Evolutionary conservation across 2,329 filamentous ascomycete species (phyloP), one percentile per base, ranked within the genome.

Genomic region (Tolypocladium guangdongense): DNA sequence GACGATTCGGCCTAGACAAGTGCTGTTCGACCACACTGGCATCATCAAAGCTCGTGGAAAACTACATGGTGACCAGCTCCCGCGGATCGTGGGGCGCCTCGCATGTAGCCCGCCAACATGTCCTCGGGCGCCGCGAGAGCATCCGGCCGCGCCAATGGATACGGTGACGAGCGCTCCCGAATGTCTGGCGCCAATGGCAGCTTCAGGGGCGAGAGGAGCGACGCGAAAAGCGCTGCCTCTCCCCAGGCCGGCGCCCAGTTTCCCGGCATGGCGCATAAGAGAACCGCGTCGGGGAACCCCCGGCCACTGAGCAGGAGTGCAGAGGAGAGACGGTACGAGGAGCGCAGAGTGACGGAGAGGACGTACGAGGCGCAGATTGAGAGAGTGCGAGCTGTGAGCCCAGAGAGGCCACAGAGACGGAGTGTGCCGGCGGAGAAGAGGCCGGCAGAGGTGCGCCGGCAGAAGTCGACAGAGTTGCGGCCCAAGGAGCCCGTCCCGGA

Each of bases 281-380:
- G 81, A 52, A 74, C 75, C 20, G 72, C 78, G 2, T 85, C 82
- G 16, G 78, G 77, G 12, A 80, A 81, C 55, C 75, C 78, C 2
- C 73, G 82, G 50, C 70, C 76, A 4, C 66, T 68, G 20, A 78
- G 72, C 63, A 73, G 75, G 58, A 67, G 66, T 43, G 66, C 73
- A 35, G 73, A 69, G 20, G 70, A 73, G 54, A 60, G 70, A 20
- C 64, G 66, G n/a, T 67, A 71, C 54, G 78, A 81, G 57, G 77
- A 81, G 64, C 70, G 80, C 57, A 73, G 78, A 62, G 62, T 70
- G 35, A 82, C 77, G 8, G 82, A 85, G 67, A 75, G 63, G 64
- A 75, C 62, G 64, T 81, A 66, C 52, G 75, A 84, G 55, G 81
- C 82, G 47, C 83, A 81, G 24, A 73, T 80, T 54, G 86, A 90